These are phyloP conservation scores for Penicillium ochrochloron DNA, from an alignment of 495 filamentous ascomycete species.

Conservation along the genomic window DNA sequence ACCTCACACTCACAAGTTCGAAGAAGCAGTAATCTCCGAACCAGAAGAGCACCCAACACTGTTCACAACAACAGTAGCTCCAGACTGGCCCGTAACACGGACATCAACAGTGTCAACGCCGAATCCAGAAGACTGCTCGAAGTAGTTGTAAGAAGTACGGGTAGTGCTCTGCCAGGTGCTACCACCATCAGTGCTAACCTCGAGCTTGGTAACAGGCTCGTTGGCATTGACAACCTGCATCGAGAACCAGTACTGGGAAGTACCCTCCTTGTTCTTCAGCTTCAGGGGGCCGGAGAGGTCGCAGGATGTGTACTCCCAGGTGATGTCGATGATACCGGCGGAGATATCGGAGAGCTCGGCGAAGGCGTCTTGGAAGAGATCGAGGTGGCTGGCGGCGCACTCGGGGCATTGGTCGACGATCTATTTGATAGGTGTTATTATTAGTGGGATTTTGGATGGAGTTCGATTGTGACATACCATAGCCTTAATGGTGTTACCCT, in stretches of 20 bases:
- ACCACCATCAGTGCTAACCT: slow-evolving; percentile 62
- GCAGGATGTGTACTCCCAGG: slow-evolving; percentile 56
- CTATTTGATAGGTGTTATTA: slow-evolving; percentile 28
- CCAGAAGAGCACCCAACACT: slow-evolving; percentile 31
- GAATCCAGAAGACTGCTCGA: slow-evolving; percentile 59
- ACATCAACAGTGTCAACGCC: slow-evolving; percentile 57
- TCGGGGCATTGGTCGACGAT: slow-evolving; percentile 66
- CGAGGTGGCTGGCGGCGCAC: slow-evolving; percentile 59
- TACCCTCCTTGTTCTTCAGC: slow-evolving; percentile 62
- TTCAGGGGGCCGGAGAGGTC: slow-evolving; percentile 53
- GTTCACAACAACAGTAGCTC: slow-evolving; percentile 42
- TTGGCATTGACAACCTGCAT: slow-evolving; percentile 65
- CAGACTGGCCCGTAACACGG: slow-evolving; percentile 55
- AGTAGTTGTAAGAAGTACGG: slow-evolving; percentile 62
- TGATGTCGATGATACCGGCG: slow-evolving; percentile 58
- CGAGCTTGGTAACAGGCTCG: slow-evolving; percentile 52
- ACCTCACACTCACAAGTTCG: slow-evolving; percentile 31
- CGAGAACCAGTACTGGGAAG: slow-evolving; percentile 58
- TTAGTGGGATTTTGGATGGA: not conserved
- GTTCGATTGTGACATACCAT: slow-evolving; percentile 51
- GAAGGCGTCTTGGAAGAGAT: slow-evolving; percentile 64
- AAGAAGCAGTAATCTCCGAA: slow-evolving; percentile 28
- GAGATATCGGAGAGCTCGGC: slow-evolving; percentile 46
- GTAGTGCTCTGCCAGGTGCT: slow-evolving; percentile 55
- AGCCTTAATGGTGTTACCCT: slow-evolving; percentile 61